These are phyloP conservation scores for Neurospora sp. DNA, from an alignment of 495 filamentous ascomycete genomes.

Conservation along the genomic window DNA sequence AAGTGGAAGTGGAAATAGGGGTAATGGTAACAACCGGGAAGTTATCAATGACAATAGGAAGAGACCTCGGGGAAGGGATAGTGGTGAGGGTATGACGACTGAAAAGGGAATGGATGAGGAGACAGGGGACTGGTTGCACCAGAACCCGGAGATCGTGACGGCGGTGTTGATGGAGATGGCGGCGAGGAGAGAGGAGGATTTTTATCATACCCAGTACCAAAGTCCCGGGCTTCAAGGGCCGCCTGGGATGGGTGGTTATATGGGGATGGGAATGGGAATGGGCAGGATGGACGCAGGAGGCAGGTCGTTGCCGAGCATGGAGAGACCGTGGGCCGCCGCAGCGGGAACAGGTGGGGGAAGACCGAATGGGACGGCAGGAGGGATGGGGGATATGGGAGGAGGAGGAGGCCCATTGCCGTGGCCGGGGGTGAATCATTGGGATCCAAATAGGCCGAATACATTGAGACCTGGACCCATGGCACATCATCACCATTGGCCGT, in stretches of 20 bases:
- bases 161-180: conserved; percentile 34
- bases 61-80: background rate
- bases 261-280: background rate
- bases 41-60: background rate
- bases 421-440: background rate
- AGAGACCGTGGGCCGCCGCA: background rate
- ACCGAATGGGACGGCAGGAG: background rate
- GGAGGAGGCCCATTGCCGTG: background rate
- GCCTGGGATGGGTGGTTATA: background rate
- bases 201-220: background rate
- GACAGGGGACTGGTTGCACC: conserved; percentile 18
- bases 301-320: background rate
- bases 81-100: background rate
- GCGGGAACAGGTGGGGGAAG: background rate
- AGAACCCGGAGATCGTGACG: conserved; percentile 29
- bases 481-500: conserved; percentile 1
- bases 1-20: background rate
- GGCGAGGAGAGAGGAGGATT: conserved; percentile 30
- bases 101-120: background rate
- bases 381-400: background rate
- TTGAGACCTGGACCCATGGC: background rate
- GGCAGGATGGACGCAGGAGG: background rate
- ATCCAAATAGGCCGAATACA: background rate
- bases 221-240: background rate
- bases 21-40: background rate